phyloP scores from a whole-genome alignment of 177 flowering plant species.

The Vitis hybrid region DNA sequence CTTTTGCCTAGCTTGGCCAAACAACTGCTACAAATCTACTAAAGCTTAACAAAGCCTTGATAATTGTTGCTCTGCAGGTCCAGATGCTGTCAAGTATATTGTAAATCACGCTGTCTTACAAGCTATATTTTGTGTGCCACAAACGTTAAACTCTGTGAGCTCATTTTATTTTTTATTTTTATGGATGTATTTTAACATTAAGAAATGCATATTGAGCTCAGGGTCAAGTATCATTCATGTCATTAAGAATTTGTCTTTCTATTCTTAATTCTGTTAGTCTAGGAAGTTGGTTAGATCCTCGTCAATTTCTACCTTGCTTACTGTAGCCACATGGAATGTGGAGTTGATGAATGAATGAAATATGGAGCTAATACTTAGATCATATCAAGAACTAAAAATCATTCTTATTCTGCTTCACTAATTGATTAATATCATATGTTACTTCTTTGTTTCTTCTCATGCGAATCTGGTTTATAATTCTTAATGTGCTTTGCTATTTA shows the following conservation, averaged over 20 bases:
- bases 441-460: neutral
- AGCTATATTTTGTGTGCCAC: slow-evolving; percentile 84
- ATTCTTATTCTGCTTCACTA: neutral
- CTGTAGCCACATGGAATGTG: neutral
- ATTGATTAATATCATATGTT: neutral
- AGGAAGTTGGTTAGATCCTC: neutral
- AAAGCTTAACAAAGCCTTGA: neutral
- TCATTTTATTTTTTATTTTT: neutral
- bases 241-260: neutral
- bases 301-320: neutral
- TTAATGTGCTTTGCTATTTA: neutral
- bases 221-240: neutral
- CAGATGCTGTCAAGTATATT: slow-evolving; percentile 88
- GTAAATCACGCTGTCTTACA: slow-evolving; percentile 81
- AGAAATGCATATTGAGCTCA: neutral
- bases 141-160: slow-evolving; percentile 75
- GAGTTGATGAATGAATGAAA: neutral
- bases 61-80: slow-evolving; percentile 52
- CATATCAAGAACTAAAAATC: neutral
- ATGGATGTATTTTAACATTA: neutral
- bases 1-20: neutral
- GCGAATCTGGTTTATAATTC: neutral
- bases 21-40: neutral
- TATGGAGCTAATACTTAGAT: neutral
- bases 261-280: slow-evolving; percentile 5